Conservation (phyloP, 164 flowering plant species). For the Magnolia kwangsiensis region DNA sequence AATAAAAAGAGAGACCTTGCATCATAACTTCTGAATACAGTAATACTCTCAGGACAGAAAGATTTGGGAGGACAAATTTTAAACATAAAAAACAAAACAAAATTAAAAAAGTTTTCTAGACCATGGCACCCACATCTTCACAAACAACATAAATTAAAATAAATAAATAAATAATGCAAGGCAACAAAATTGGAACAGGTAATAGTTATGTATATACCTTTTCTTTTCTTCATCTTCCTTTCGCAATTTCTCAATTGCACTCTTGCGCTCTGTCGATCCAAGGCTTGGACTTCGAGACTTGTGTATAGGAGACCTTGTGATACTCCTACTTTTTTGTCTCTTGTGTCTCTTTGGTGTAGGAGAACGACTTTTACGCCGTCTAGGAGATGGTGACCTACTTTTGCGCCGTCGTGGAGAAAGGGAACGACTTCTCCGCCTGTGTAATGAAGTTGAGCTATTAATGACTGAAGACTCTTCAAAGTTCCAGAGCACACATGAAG, state of each 20-base stretch:
- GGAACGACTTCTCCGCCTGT: constrained; percentile 72
- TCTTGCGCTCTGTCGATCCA: constrained; percentile 53
- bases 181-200: neutral
- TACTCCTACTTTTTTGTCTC: constrained; percentile 69
- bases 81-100: neutral
- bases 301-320: constrained; percentile 55
- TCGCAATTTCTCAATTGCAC: constrained; percentile 51
- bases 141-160: neutral
- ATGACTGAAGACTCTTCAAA: neutral
- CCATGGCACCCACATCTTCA: neutral
- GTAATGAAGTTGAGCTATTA: constrained; percentile 3
- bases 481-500: neutral
- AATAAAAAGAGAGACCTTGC: neutral
- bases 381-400: constrained; percentile 71
- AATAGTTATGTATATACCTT: constrained; percentile 46
- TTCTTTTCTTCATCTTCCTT: constrained; percentile 87
- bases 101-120: neutral
- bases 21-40: too few relatives aligned
- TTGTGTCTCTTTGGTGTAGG: constrained; percentile 65
- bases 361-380: constrained; percentile 73
- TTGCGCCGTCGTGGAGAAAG: constrained; percentile 55
- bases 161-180: neutral
- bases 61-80: too few relatives aligned
- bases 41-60: too few relatives aligned
- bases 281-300: constrained; percentile 65